Conservation (phyloP, 192 early-diverging fungal genomes). For the Oehlia diaphana region DNA sequence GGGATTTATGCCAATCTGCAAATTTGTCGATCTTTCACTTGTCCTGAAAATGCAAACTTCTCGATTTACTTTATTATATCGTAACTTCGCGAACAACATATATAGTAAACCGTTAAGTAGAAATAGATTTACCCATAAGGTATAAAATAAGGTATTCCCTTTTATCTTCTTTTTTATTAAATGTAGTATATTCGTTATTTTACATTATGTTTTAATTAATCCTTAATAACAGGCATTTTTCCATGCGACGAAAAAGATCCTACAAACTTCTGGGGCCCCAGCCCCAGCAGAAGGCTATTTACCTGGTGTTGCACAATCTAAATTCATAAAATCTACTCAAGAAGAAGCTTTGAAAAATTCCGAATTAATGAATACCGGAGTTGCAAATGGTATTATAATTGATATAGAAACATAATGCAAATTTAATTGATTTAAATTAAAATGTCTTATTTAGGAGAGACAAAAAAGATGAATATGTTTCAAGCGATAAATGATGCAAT, state of each 20-base stretch:
- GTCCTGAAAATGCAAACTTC: not conserved
- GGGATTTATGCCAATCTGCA: no score
- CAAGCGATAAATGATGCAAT: constrained; percentile 97
- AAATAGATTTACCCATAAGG: not conserved
- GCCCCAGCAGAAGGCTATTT: constrained; percentile 80
- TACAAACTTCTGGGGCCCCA: constrained; percentile 35
- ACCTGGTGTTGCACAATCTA: constrained; percentile 79
- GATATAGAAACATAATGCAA: not conserved
- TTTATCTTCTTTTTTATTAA: not conserved
- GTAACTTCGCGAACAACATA: not conserved
- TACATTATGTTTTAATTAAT: not conserved
- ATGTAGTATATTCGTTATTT: not conserved
- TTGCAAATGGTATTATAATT: constrained; percentile 51
- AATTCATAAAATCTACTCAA: constrained; percentile 73
- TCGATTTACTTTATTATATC: not conserved
- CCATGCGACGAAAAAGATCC: constrained; percentile 36
- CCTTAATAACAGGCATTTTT: constrained; percentile 27
- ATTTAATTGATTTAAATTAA: not conserved
- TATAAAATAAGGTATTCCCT: constrained; percentile 11
- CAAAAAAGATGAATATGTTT: constrained; percentile 91
- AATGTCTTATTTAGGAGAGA: constrained; percentile 49
- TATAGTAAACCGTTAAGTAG: not conserved
- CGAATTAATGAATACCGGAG: constrained; percentile 64
- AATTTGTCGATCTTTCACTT: no score
- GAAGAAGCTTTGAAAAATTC: constrained; percentile 67